Evolutionary conservation across 179 eudicot genomes (phyloP), one percentile per base, ranked within the genome.

Genomic region (Silene coronaria): DNA sequence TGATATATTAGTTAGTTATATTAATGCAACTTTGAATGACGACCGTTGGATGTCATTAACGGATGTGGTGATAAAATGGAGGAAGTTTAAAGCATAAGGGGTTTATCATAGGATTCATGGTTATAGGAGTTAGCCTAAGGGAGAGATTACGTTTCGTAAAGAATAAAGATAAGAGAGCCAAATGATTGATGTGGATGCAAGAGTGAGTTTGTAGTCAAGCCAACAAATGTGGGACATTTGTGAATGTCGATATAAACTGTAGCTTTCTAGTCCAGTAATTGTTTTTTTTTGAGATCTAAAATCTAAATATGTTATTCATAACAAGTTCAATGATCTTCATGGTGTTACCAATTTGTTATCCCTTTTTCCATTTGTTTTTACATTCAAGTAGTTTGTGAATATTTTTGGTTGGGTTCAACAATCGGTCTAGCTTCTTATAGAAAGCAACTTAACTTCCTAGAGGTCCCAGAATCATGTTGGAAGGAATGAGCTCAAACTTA

Each of bases 381-480:
- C 59, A 55, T 55, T 55, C 59, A 55, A 55, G 59, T 55, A 55
- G 19, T 55, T 55, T 55, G 59, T 55, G 59, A 55, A 55, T 55
- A 55, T 55, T 55, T 55, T 17, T 55, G 59, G 19, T 55, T 55
- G 59, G 59, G n/a, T 22, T 55, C 21, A n/a, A 17, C 59, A 55
- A 55, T 55, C n/a, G 59, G 22, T 55, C 59, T 5, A 17, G 59
- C 59, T 55, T 55, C 59, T 55, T 55, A 55, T 17, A 55, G n/a
- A 55, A 55, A 16, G 22, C 12, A 55, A 55, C 21, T 55, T 55
- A 55, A 55, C 22, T 55, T 55, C 59, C 59, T 4, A 17, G 59
- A 55, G 59, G 59, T 55, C 21, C 59, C 5, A 55, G 59, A 10
- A 55, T n/a, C 59, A 55, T 17, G 59, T 53, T 53, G 59, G 19